Conservation (phyloP, 768 basidiomycete species). For the Mycena venus region DNA sequence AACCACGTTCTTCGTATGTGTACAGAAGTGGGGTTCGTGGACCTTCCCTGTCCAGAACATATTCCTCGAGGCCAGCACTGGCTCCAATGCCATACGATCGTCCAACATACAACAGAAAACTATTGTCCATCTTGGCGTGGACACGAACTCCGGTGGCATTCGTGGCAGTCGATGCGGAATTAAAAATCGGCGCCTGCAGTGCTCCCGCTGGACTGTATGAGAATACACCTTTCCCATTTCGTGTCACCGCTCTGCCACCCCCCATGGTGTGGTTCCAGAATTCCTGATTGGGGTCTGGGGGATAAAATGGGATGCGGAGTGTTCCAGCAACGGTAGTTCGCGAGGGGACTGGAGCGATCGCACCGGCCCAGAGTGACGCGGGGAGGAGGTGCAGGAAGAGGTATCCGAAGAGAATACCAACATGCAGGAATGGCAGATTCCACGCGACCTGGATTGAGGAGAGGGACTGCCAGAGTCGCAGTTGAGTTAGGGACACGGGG, state of each 20-base stretch:
- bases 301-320: neutral
- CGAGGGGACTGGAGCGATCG: neutral
- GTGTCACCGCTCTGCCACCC: neutral
- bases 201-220: neutral
- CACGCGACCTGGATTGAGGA: neutral
- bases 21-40: neutral
- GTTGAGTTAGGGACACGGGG: neutral
- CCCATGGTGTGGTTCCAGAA: neutral
- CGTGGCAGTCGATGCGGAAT: neutral
- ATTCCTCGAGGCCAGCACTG: neutral
- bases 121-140: slow-evolving; percentile 1
- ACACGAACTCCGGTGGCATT: neutral
- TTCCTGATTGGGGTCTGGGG: neutral
- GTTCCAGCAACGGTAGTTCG: neutral
- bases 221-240: slow-evolving; percentile 4
- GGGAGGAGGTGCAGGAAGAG: slow-evolving; percentile 4
- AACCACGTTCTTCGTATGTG: slow-evolving; percentile 4
- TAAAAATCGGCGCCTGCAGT: neutral
- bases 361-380: neutral
- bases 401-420: neutral
- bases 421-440: neutral
- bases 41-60: neutral
- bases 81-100: slow-evolving; percentile 8
- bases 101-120: neutral
- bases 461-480: neutral